Evolutionary conservation across 169 alveolate species (phyloP).

Genomic region (Neospora caninum): DNA sequence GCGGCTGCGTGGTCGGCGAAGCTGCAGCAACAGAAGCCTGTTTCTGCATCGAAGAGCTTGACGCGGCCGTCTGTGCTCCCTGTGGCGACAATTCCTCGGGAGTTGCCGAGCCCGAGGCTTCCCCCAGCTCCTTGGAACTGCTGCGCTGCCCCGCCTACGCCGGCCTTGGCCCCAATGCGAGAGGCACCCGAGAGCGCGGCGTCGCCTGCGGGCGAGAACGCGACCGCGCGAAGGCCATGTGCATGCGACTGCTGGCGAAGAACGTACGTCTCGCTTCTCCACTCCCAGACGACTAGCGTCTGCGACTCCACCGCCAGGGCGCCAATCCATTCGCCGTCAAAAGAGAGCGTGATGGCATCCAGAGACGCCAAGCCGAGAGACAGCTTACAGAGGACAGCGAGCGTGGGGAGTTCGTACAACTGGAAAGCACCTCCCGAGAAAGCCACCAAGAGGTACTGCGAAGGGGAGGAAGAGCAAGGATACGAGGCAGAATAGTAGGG

Average conservation of each 20-base stretch:
- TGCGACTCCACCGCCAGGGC: conserved; percentile 81
- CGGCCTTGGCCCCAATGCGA: conserved; percentile 50
- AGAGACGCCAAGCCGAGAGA: conserved; percentile 58
- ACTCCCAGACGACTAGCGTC: conserved; percentile 95
- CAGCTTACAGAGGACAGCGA: conserved; percentile 47
- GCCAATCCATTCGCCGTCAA: conserved; percentile 92
- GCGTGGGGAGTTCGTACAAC: conserved; percentile 60
- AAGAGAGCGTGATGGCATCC: conserved; percentile 58
- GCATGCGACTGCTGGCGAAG: conserved; percentile 95
- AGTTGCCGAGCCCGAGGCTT: conserved; percentile 48
- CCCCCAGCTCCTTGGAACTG: conserved; percentile 29
- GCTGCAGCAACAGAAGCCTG: conserved; percentile 95
- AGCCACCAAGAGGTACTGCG: conserved; percentile 60
- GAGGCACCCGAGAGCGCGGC: conserved; percentile 54
- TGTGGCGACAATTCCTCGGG: conserved; percentile 91
- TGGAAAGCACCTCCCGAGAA: conserved; percentile 67
- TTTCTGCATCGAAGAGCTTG: conserved; percentile 94
- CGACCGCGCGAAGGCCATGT: conserved; percentile 78
- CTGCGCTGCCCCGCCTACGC: conserved; percentile 35
- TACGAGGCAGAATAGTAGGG: conserved; percentile 12
- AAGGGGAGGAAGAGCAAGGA: conserved; percentile 20
- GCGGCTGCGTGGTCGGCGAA: conserved; percentile 95
- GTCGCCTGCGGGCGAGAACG: conserved; percentile 70
- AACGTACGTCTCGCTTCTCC: conserved; percentile 97
- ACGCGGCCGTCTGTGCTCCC: conserved; percentile 98